These are phyloP conservation scores for Colletotrichum australisinense DNA, from an alignment of 2,329 filamentous ascomycete species.

Conservation along the genomic window DNA sequence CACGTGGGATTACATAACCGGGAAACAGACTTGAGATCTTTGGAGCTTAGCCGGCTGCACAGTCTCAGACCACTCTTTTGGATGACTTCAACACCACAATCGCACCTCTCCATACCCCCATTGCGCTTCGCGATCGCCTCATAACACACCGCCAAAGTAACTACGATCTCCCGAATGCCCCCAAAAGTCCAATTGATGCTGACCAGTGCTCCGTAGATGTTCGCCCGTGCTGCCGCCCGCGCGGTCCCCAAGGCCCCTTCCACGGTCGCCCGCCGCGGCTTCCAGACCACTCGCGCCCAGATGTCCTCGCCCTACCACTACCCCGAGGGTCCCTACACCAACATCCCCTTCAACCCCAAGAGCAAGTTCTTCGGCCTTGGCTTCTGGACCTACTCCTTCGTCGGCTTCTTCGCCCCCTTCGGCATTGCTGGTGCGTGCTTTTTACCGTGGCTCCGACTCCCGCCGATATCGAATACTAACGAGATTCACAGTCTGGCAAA, in stretches of 20 bases:
- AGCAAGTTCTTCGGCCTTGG: constrained; percentile 84
- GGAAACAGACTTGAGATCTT: constrained; percentile 3
- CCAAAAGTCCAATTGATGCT: constrained; percentile 40
- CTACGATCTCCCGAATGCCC: neutral
- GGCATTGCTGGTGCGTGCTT: constrained; percentile 69
- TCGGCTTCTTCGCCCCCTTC: constrained; percentile 71
- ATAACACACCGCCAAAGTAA: constrained; percentile 28
- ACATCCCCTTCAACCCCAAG: constrained; percentile 97
- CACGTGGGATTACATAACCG: constrained; percentile 31
- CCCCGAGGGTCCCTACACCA: constrained; percentile 92
- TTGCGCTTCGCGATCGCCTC: constrained; percentile 31
- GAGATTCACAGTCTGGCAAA: constrained; percentile 59
- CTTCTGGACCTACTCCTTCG: constrained; percentile 80
- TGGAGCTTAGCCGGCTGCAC: constrained; percentile 29
- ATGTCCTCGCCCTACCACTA: constrained; percentile 97
- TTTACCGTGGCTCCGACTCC: constrained; percentile 20
- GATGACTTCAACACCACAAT: constrained; percentile 35
- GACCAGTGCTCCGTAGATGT: constrained; percentile 75
- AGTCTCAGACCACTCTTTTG: constrained; percentile 35
- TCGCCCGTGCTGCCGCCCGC: constrained; percentile 76
- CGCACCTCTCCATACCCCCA: constrained; percentile 11
- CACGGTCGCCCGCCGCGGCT: constrained; percentile 87
- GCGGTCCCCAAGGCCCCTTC: constrained; percentile 71
- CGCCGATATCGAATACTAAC: constrained; percentile 37
- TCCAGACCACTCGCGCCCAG: constrained; percentile 89